Conservation (phyloP, 306 rosid species). For the Quercus alba region DNA sequence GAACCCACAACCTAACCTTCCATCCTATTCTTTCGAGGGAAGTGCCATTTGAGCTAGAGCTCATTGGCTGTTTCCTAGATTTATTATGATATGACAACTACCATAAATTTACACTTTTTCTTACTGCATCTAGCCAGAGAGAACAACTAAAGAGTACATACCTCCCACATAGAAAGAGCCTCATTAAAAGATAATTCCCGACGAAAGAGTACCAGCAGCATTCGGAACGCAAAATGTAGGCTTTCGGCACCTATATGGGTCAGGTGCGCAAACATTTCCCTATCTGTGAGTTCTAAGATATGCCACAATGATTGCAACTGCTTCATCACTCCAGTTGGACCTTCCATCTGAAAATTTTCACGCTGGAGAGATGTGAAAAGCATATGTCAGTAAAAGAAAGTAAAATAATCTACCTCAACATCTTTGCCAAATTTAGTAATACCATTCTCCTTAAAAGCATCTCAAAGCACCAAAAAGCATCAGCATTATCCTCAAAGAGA, state of each 20-base stretch:
- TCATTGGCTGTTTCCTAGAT: too few species aligned
- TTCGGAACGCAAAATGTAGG: conserved; percentile 93
- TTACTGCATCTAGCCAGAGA: neutral
- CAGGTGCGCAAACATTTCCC: conserved; percentile 73
- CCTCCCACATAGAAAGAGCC: conserved; percentile 99
- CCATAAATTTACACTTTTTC: neutral
- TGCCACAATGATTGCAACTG: conserved; percentile 78
- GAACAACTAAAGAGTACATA: conserved; percentile 32
- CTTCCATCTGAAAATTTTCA: conserved; percentile 92
- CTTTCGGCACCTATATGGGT: conserved; percentile 92
- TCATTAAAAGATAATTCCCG: conserved; percentile 85
- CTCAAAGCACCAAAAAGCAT: conserved; percentile 99
- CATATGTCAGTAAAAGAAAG: conserved; percentile 33
- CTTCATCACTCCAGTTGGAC: conserved; percentile 93
- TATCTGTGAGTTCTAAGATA: conserved; percentile 77
- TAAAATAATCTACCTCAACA: conserved; percentile 13
- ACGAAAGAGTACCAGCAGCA: conserved; percentile 94
- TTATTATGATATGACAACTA: neutral
- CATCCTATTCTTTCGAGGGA: too few species aligned
- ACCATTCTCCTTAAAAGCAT: conserved; percentile 98
- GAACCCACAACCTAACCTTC: too few species aligned
- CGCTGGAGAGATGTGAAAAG: conserved; percentile 46
- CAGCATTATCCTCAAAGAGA: conserved; percentile 93
- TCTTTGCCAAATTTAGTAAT: conserved; percentile 37
- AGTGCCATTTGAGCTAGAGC: too few species aligned